Evolutionary conservation across 345 rosid species (phyloP), one percentile per base, ranked within the genome.

Genomic region (Salix arbutifolia): DNA sequence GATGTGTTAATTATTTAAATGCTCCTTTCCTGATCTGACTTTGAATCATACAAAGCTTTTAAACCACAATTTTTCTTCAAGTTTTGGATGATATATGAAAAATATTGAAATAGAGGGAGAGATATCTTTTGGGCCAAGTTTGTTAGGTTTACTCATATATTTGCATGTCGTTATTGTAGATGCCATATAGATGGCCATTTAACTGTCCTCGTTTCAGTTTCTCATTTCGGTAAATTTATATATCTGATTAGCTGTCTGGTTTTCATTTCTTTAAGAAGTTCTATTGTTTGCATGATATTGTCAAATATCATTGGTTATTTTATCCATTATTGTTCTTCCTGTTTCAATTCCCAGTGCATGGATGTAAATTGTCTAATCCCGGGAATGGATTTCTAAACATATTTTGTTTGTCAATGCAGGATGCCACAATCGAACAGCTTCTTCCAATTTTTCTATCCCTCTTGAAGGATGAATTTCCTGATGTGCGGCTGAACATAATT

Each of bases 401-500:
- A 7, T 14, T 25, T 79, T 60, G 31, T 28, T 42, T 69, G 5
- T 28, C 30, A 35, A 60, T 79, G 86, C 87, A 95, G 99, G 98
- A 90, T 78, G 99, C 98, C 67, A 93, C 99, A 60, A 89, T 93
- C 9, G 93, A 93, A 87, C 99, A 95, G 79, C 99, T 95, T 83
- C 97, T 95, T 82, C 99, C 99, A 46, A 93, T 95, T 72, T 95
- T 91, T 82, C 97, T 95, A 42, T 91, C 98, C 50, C 97, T 95
- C 50, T 82, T 95, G 89, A 93, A 91, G 87, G 99, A 95, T 83
- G 97, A 93, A 78, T 93, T 91, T 85, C 97, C 98, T 67, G 99
- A 95, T 85, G 99, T 95, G 79, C 97, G 98, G 30, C 91, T 95
- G 70, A 95, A 93, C 80, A 93, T 95, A 31, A 95, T 95, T 76